phyloP scores from a whole-genome alignment of 2,329 filamentous ascomycete genomes.

The Bipolaris bicolor region DNA sequence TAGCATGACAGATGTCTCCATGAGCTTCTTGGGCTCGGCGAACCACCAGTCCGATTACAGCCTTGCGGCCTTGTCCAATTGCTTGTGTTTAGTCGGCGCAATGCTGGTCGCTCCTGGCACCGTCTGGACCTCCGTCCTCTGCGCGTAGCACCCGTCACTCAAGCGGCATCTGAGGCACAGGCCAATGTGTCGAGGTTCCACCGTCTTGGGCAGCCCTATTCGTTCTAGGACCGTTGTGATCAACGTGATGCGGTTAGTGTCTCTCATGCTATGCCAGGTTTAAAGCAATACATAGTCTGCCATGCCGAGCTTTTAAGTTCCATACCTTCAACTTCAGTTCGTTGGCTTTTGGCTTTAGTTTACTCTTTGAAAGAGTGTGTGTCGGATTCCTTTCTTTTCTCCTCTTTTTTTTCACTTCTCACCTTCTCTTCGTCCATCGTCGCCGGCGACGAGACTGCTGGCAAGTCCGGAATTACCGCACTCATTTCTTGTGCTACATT shows the following conservation, averaged over 20 bases:
- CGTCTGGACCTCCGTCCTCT: constrained; percentile 43
- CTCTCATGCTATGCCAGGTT: constrained; percentile 26
- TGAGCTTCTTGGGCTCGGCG: constrained; percentile 27
- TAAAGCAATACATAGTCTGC: constrained; percentile 40
- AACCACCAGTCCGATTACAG: constrained; percentile 21
- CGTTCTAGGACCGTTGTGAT: constrained; percentile 38
- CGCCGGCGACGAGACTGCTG: constrained; percentile 46
- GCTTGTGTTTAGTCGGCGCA: constrained; percentile 27
- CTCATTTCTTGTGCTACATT: constrained; percentile 20
- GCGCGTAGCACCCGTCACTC: constrained; percentile 36
- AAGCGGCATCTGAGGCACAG: constrained; percentile 39
- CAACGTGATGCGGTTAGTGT: constrained; percentile 37
- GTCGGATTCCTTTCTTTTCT: constrained; percentile 26
- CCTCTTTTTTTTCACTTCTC: constrained; percentile 23
- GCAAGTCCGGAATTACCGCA: constrained; percentile 29
- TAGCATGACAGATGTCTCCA: constrained; percentile 30
- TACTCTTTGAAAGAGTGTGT: constrained; percentile 45
- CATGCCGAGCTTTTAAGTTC: constrained; percentile 37
- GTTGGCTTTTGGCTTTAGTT: constrained; percentile 28
- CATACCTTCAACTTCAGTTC: constrained; percentile 25
- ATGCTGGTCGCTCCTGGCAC: constrained; percentile 32
- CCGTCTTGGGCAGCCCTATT: constrained; percentile 28
- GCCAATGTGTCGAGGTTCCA: constrained; percentile 36
- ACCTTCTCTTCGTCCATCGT: constrained; percentile 31
- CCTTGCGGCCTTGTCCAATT: constrained; percentile 36